Conservation (phyloP, 2,329 filamentous ascomycete species). For the Botryotinia calthae region DNA sequence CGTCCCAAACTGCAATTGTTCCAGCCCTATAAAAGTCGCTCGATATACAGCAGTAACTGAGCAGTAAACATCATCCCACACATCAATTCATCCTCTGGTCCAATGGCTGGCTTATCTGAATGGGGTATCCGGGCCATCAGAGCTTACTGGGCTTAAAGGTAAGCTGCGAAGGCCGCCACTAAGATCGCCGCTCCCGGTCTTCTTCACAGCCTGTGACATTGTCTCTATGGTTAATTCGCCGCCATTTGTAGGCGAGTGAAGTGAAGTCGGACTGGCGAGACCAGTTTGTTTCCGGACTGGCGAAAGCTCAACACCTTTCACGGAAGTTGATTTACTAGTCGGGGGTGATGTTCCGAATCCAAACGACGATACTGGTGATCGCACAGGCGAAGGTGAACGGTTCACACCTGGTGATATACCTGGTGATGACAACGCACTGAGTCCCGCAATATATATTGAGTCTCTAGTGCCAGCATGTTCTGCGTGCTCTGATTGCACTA, state of each 20-base stretch:
- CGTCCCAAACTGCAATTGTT: conserved; percentile 20
- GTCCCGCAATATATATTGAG: conserved; percentile 65
- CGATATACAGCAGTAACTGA: conserved; percentile 33
- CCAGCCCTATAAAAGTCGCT: conserved; percentile 25
- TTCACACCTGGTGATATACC: conserved; percentile 43
- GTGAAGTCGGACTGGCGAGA: conserved; percentile 61
- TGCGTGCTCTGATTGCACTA: conserved; percentile 81
- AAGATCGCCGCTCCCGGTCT: conserved; percentile 82
- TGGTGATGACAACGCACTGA: conserved; percentile 57
- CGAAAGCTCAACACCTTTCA: conserved; percentile 72
- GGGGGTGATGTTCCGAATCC: conserved; percentile 68
- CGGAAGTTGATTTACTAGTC: conserved; percentile 70
- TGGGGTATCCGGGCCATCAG: conserved; percentile 33
- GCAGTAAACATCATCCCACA: conserved; percentile 8
- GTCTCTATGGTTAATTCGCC: conserved; percentile 87
- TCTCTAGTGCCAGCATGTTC: conserved; percentile 63
- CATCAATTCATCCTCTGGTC: conserved; percentile 10
- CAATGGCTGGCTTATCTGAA: conserved; percentile 28
- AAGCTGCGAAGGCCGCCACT: conserved; percentile 52
- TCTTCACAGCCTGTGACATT: conserved; percentile 83
- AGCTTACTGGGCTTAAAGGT: conserved; percentile 57
- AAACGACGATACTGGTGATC: conserved; percentile 74
- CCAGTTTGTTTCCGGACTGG: conserved; percentile 48
- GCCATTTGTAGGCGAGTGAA: conserved; percentile 52
- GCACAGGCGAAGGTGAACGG: conserved; percentile 76